Conservation (phyloP, 2,329 filamentous ascomycete genomes). For the Lasiodiplodia citricola region DNA sequence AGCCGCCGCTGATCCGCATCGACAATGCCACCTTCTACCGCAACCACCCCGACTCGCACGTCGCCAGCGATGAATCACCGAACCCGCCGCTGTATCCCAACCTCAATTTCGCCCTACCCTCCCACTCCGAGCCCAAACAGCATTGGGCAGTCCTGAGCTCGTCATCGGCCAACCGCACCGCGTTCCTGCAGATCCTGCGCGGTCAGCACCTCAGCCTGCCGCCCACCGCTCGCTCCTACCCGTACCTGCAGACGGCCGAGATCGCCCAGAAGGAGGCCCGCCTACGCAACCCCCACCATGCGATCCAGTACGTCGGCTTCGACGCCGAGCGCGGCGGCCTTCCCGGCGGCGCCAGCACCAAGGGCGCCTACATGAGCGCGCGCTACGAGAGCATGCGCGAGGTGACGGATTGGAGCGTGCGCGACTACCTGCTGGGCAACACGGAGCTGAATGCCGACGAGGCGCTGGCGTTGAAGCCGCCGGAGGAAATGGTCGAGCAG, state of each 20-base stretch:
- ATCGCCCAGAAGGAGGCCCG: constrained; percentile 58
- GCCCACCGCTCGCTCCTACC: constrained; percentile 76
- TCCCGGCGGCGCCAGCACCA: constrained; percentile 58
- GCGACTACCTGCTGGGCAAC: constrained; percentile 80
- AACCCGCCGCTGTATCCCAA: constrained; percentile 77
- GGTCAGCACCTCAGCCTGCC: constrained; percentile 79
- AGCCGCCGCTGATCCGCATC: constrained; percentile 63
- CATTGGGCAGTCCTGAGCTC: constrained; percentile 87
- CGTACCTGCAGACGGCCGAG: constrained; percentile 71
- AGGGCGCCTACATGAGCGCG: constrained; percentile 76
- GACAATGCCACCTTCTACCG: constrained; percentile 83
- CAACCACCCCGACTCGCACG: constrained; percentile 62
- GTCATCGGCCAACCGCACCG: constrained; percentile 78
- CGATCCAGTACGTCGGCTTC: constrained; percentile 91
- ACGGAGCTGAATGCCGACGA: constrained; percentile 79
- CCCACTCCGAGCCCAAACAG: constrained; percentile 55
- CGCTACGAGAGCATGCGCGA: constrained; percentile 89
- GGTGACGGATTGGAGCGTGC: constrained; percentile 83
- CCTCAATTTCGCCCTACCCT: constrained; percentile 72
- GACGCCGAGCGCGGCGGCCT: constrained; percentile 70
- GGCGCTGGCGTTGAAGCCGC: neutral
- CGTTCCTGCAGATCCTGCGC: constrained; percentile 77
- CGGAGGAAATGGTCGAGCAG: constrained; percentile 49
- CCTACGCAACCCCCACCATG: constrained; percentile 65
- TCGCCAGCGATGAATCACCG: constrained; percentile 43